These are phyloP conservation scores for Gossypium thurberi DNA, from an alignment of 345 rosid species.

Conservation along the genomic window DNA sequence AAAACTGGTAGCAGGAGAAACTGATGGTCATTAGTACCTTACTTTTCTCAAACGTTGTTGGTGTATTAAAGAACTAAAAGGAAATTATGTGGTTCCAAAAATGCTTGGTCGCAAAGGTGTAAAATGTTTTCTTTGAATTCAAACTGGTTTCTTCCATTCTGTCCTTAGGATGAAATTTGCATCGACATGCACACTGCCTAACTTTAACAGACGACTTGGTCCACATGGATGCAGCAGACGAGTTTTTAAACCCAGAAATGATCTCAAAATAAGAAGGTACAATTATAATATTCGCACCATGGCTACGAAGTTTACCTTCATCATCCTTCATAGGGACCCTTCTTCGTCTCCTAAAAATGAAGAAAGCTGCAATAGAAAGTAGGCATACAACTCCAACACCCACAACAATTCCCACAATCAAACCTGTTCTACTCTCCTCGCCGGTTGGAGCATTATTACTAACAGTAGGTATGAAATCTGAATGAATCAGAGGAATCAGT, in stretches of 20 bases:
- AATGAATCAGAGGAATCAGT: conserved; percentile 15
- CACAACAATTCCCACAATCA: conserved; percentile 48
- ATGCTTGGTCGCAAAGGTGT: not conserved
- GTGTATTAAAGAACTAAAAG: not conserved
- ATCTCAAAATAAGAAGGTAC: conserved; percentile 1
- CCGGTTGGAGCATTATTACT: conserved; percentile 37
- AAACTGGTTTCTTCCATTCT: not conserved
- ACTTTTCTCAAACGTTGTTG: not conserved
- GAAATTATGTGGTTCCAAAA: not conserved
- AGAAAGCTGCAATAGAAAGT: conserved; percentile 25
- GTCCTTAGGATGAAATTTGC: not conserved
- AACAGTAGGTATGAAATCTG: conserved; percentile 69
- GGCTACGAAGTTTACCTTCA: conserved; percentile 42
- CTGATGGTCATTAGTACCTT: not conserved
- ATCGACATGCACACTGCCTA: not conserved
- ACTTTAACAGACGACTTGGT: not conserved
- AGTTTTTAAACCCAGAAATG: not conserved
- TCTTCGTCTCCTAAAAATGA: conserved; percentile 33
- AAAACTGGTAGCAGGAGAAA: conserved; percentile 3
- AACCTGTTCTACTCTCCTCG: conserved; percentile 33
- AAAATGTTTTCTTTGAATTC: not conserved
- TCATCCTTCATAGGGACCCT: conserved; percentile 29
- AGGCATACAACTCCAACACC: conserved; percentile 39
- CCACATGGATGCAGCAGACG: not conserved
- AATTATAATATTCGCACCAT: not conserved